A percentile compares a stretch with the other conserved stretches of the same genome.
Evolutionary conservation across 2,329 filamentous ascomycete species (phyloP).

Genomic region (Podosphaera aphanis): DNA sequence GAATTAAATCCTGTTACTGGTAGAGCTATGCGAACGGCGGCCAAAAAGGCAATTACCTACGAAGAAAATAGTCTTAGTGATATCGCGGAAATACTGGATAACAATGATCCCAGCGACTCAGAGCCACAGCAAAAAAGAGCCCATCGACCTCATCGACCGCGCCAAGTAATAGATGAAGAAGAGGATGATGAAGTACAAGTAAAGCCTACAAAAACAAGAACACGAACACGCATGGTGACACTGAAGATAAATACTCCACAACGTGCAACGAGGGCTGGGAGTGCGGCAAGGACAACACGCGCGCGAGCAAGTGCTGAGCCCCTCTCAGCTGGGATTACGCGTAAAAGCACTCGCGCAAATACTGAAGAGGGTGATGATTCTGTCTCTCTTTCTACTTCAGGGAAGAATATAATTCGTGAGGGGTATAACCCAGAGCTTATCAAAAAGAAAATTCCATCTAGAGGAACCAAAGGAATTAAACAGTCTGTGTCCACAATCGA

Average conservation of each 20-base stretch:
- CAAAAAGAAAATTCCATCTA: slow-evolving; percentile 9
- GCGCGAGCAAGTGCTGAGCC: slow-evolving; percentile 11
- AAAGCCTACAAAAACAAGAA: slow-evolving; percentile 1
- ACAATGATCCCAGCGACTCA: slow-evolving; percentile 7
- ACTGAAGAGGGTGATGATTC: slow-evolving; percentile 29
- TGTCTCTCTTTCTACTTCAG: slow-evolving; percentile 35
- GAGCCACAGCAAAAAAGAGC: not conserved
- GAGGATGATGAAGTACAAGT: not conserved
- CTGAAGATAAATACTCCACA: slow-evolving; percentile 12
- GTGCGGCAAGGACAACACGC: slow-evolving; percentile 9
- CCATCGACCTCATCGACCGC: not conserved
- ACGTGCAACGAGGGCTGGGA: slow-evolving; percentile 13
- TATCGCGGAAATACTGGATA: slow-evolving; percentile 15
- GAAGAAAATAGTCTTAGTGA: slow-evolving; percentile 22
- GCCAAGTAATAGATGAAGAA: not conserved
- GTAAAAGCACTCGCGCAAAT: slow-evolving; percentile 14
- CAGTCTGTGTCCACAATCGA: slow-evolving; percentile 14
- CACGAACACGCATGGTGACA: slow-evolving; percentile 11
- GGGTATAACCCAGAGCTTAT: slow-evolving; percentile 31
- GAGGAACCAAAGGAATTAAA: slow-evolving; percentile 15
- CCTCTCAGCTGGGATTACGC: slow-evolving; percentile 8
- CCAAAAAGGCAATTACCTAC: slow-evolving; percentile 24
- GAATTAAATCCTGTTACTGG: slow-evolving; percentile 25
- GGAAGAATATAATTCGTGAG: slow-evolving; percentile 28
- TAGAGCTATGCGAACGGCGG: slow-evolving; percentile 24